Evolutionary conservation across 2,329 filamentous ascomycete genomes (phyloP), one percentile per base, ranked within the genome.

Genomic region (Diaporthe vexans): DNA sequence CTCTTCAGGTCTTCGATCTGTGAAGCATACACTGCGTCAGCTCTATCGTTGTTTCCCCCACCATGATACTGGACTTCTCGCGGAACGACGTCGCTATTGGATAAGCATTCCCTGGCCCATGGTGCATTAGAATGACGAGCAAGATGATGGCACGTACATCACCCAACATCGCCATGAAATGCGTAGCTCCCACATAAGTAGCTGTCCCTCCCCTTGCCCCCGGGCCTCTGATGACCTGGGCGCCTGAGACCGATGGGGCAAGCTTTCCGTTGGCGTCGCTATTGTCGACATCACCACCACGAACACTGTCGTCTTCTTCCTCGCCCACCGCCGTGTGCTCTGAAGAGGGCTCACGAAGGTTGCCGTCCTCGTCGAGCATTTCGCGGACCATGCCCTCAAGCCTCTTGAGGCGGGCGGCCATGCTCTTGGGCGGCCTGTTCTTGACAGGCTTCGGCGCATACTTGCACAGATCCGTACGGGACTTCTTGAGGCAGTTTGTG

Each of bases 151-250:
- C 56, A 81, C 86, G 84, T 77, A 91, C 89, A 82, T 91, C 88
- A 78, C 91, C 88, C 15, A 91, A 81, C 80, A 91, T 90, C 2
- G 89, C 89, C 83, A 90, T 87, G 76, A 89, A 90, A 74, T 91
- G 89, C 58, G 89, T 91, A 5, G 89, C 89, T 1, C 90, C 89
- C 6, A 91, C 86, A 76, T 90, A 91, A 6, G 86, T 88, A 56
- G 85, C 86, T 13, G 33, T 74, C 2, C 72, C 65, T n/a, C 83
- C 84, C 68, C 81, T 46, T 24, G 40, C 71, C 4, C 71, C 81
- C 48, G 83, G 79, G 3, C 85, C 83, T 29, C 83, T 81, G 26
- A 90, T 82, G 9, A 90, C 83, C 71, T 87, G 83, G 0, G 84
- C 87, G 21, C 75, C 73, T 1, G 76, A 72, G 6, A 76, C 54